These are phyloP conservation scores for Coelastrella sp. DNA, from an alignment of 139 green algal species.

Conservation along the genomic window DNA sequence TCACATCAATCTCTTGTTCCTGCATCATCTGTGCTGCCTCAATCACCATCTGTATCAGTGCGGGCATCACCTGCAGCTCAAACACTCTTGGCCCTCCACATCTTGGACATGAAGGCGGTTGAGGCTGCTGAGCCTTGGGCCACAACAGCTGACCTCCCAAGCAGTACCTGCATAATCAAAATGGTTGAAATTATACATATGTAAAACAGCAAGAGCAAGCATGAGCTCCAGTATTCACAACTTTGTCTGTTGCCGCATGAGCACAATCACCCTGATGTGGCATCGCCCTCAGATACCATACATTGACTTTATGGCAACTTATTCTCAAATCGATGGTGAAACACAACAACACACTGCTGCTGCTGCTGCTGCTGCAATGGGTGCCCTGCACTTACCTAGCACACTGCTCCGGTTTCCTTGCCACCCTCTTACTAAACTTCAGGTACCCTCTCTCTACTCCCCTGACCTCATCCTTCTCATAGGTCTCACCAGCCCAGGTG, in stretches of 20 bases:
- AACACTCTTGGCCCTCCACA: conserved; percentile 62
- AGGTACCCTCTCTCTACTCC: conserved; percentile 61
- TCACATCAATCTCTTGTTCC: background rate
- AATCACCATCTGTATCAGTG: conserved; percentile 65
- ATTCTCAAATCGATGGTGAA: too few relatives aligned
- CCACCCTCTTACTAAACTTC: conserved; percentile 70
- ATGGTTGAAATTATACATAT: too few relatives aligned
- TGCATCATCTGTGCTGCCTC: conserved; percentile 62
- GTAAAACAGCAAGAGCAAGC: background rate
- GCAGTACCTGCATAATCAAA: conserved; percentile 52
- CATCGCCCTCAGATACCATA: too few relatives aligned
- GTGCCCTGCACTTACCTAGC: conserved; percentile 59
- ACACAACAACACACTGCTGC: too few relatives aligned
- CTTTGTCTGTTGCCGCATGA: too few relatives aligned
- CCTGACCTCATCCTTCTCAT: conserved; percentile 69
- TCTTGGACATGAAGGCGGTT: conserved; percentile 45
- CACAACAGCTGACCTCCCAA: conserved; percentile 55
- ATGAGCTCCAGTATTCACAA: too few relatives aligned
- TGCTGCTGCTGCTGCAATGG: too few relatives aligned
- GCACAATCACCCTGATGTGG: too few relatives aligned
- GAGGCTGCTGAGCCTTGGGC: conserved; percentile 43
- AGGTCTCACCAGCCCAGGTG: conserved; percentile 72
- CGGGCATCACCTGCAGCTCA: conserved; percentile 79
- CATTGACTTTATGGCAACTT: too few relatives aligned
- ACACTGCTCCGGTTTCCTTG: conserved; percentile 72